phyloP scores from a whole-genome alignment of 2,329 filamentous ascomycete genomes.

The Lithohypha guttulata region DNA sequence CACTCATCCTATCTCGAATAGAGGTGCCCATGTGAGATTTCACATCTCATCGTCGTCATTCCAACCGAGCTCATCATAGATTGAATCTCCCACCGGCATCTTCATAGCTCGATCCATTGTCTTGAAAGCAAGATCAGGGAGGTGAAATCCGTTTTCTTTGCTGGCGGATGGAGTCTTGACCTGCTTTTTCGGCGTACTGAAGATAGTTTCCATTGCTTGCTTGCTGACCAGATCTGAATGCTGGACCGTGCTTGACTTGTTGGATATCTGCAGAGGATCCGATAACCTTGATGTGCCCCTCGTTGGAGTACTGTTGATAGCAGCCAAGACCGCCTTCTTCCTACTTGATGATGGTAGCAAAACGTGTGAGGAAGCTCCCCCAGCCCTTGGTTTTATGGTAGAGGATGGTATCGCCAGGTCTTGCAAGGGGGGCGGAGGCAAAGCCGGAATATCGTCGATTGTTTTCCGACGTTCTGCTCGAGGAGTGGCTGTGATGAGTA shows the following conservation, averaged over 20 bases:
- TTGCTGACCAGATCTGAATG: constrained; percentile 22
- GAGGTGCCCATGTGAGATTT: too few species aligned
- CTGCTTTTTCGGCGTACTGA: constrained; percentile 12
- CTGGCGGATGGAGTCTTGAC: constrained; percentile 13
- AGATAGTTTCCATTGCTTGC: neutral
- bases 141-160: constrained; percentile 17
- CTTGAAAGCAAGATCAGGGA: constrained; percentile 17
- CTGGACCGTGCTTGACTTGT: constrained; percentile 21
- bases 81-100: constrained; percentile 21
- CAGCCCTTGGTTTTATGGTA: constrained; percentile 23
- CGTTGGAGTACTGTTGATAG: constrained; percentile 32
- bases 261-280: constrained; percentile 12
- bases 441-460: constrained; percentile 12
- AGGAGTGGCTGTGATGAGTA: constrained; percentile 41
- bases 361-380: constrained; percentile 10
- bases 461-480: constrained; percentile 29
- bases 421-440: constrained; percentile 12
- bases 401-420: constrained; percentile 21
- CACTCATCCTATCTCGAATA: too few species aligned
- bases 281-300: constrained; percentile 25
- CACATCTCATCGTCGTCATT: constrained; percentile 30
- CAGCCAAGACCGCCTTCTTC: constrained; percentile 19
- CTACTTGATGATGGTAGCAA: constrained; percentile 13
- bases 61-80: constrained; percentile 37
- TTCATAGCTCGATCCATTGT: constrained; percentile 22